These are phyloP conservation scores for Ampelomyces quisqualis DNA, from an alignment of 2,329 filamentous ascomycete species.

Conservation along the genomic window DNA sequence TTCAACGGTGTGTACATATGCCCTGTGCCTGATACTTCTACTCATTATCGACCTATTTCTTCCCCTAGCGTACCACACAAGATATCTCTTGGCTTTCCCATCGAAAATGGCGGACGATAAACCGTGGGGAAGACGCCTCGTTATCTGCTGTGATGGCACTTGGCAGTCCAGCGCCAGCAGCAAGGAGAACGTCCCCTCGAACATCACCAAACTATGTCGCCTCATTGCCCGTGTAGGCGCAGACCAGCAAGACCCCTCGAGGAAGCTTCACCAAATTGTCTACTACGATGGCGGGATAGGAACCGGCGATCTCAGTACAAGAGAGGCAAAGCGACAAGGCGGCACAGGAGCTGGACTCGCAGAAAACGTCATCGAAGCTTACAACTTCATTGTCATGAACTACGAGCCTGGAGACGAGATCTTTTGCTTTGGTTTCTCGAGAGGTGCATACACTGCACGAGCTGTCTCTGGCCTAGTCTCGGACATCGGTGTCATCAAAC, in stretches of 20 bases:
- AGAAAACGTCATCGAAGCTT: conserved; percentile 53
- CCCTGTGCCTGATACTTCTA: no score
- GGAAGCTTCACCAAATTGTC: conserved; percentile 40
- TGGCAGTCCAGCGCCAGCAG: conserved; percentile 39
- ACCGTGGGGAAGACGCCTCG: conserved; percentile 36
- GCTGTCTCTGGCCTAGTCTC: conserved; percentile 48
- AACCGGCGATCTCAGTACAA: conserved; percentile 32
- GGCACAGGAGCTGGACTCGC: conserved; percentile 49
- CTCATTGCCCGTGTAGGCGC: conserved; percentile 33
- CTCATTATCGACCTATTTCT: no score
- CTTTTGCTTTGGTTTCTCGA: conserved; percentile 51
- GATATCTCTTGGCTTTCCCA: neutral
- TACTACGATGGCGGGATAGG: conserved; percentile 42
- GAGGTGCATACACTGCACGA: conserved; percentile 50
- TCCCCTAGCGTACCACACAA: no score
- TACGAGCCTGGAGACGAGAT: conserved; percentile 52
- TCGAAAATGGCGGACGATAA: conserved; percentile 18
- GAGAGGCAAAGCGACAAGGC: conserved; percentile 38
- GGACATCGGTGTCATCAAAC: conserved; percentile 51
- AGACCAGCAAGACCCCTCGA: conserved; percentile 21
- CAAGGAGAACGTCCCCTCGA: conserved; percentile 38
- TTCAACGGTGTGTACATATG: no score
- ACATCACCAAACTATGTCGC: conserved; percentile 40
- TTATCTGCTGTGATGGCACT: conserved; percentile 43
- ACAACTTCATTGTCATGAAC: conserved; percentile 55